Conservation (phyloP, 2,329 filamentous ascomycete genomes). For the Hypoxylon sp. region DNA sequence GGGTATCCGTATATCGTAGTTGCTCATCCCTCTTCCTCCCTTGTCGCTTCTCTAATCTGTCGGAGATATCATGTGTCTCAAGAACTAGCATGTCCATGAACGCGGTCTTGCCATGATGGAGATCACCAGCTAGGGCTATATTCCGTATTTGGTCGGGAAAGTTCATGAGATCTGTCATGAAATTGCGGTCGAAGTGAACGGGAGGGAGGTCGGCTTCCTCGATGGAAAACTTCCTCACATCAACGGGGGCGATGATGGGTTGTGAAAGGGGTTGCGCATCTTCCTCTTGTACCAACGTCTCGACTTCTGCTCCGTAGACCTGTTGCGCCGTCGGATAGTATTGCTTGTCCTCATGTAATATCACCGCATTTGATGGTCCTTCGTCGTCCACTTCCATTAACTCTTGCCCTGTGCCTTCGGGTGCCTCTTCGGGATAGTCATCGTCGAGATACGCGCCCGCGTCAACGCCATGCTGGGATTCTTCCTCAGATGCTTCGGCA, state of each 20-base stretch:
- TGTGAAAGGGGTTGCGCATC: conserved; percentile 93
- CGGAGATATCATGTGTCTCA: conserved; percentile 90
- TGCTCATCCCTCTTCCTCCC: conserved; percentile 90
- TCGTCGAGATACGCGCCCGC: conserved; percentile 86
- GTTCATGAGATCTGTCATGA: conserved; percentile 97
- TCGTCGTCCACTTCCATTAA: conserved; percentile 95
- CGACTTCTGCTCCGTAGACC: conserved; percentile 93
- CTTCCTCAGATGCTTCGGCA: conserved; percentile 85
- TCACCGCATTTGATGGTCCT: conserved; percentile 94
- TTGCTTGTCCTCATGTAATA: conserved; percentile 98
- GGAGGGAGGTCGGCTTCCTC: conserved; percentile 92
- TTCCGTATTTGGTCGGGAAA: conserved; percentile 96
- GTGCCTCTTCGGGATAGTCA: conserved; percentile 77
- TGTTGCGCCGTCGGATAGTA: conserved; percentile 99
- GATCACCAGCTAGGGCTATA: conserved; percentile 89
- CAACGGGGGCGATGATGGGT: conserved; percentile 92
- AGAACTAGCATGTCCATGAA: conserved; percentile 98
- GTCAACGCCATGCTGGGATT: conserved; percentile 82
- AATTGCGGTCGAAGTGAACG: conserved; percentile 88
- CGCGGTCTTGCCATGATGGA: conserved; percentile 98
- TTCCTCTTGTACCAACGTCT: conserved; percentile 96
- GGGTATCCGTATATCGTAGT: conserved; percentile 93
- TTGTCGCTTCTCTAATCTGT: conserved; percentile 82
- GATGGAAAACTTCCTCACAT: conserved; percentile 95
- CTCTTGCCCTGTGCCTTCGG: conserved; percentile 79